Evolutionary conservation across 2,329 filamentous ascomycete species (phyloP).

Genomic region (Cadophora sp.): DNA sequence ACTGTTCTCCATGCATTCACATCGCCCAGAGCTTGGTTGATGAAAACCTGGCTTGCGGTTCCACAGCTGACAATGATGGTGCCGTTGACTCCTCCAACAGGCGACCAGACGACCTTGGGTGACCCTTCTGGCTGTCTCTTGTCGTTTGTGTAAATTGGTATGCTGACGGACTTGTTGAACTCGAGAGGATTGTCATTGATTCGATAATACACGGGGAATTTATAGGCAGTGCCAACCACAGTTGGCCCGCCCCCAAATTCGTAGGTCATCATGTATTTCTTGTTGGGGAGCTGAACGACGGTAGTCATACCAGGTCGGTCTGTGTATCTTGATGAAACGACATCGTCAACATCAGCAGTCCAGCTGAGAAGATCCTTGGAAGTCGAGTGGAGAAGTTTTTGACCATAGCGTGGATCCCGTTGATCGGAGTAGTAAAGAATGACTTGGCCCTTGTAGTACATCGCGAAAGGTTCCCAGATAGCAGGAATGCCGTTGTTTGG

Average conservation of each 20-base stretch:
- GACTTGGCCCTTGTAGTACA: slow-evolving; percentile 63
- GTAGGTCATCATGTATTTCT: slow-evolving; percentile 67
- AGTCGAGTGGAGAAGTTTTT: slow-evolving; percentile 66
- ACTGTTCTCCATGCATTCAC: slow-evolving; percentile 41
- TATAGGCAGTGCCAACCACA: slow-evolving; percentile 30
- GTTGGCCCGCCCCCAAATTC: slow-evolving; percentile 51
- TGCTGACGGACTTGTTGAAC: slow-evolving; percentile 38
- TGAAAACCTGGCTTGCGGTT: slow-evolving; percentile 39
- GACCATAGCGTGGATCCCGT: slow-evolving; percentile 68
- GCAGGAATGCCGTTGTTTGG: slow-evolving; percentile 68
- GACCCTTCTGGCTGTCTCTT: slow-evolving; percentile 40
- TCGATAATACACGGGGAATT: slow-evolving; percentile 45
- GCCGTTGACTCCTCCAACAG: slow-evolving; percentile 41
- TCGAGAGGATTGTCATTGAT: slow-evolving; percentile 42
- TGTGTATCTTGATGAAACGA: slow-evolving; percentile 65
- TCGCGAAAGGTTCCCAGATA: slow-evolving; percentile 76
- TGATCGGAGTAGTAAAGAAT: slow-evolving; percentile 77
- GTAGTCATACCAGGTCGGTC: slow-evolving; percentile 74
- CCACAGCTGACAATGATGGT: slow-evolving; percentile 43
- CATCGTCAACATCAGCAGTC: slow-evolving; percentile 66
- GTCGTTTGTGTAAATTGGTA: slow-evolving; percentile 38
- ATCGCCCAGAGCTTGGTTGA: slow-evolving; percentile 42
- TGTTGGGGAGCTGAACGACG: slow-evolving; percentile 60
- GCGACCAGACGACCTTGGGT: slow-evolving; percentile 43
- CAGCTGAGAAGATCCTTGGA: slow-evolving; percentile 66